These are phyloP conservation scores for Oemleria cerasiformis DNA, from an alignment of 306 rosid species.

Conservation along the genomic window DNA sequence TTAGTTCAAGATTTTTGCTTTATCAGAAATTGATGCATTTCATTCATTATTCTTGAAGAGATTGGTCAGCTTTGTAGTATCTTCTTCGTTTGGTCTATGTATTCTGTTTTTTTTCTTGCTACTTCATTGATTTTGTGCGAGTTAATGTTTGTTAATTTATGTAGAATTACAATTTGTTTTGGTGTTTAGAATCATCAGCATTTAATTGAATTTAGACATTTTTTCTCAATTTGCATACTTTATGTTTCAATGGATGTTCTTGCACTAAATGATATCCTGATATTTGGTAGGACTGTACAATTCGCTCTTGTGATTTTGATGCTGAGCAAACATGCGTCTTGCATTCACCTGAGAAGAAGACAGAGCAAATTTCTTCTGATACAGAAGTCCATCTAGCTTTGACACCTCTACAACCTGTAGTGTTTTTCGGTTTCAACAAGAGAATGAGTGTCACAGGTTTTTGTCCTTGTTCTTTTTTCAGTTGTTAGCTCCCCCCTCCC, in stretches of 20 bases:
- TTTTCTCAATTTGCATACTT: background rate
- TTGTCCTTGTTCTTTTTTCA: slow-evolving; percentile 11
- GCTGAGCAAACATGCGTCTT: slow-evolving; percentile 92
- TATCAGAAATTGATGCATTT: background rate
- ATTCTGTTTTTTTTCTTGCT: background rate
- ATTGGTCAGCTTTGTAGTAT: background rate
- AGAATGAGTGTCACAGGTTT: slow-evolving; percentile 98
- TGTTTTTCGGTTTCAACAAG: slow-evolving; percentile 86
- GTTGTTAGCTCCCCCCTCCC: background rate
- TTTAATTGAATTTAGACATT: background rate
- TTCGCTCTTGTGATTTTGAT: slow-evolving; percentile 96
- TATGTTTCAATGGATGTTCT: slow-evolving; percentile 14
- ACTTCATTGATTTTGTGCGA: background rate
- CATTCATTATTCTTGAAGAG: slow-evolving; percentile 4
- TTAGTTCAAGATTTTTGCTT: background rate
- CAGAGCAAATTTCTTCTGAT: slow-evolving; percentile 72
- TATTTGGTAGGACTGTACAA: slow-evolving; percentile 80
- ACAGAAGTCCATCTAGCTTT: slow-evolving; percentile 93
- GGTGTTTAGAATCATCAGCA: background rate
- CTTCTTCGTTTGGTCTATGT: background rate
- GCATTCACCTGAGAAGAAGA: slow-evolving; percentile 93
- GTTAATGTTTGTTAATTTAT: background rate
- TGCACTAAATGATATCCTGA: slow-evolving; percentile 11
- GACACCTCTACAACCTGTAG: slow-evolving; percentile 84
- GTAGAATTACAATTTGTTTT: background rate